phyloP scores from a whole-genome alignment of 495 filamentous ascomycete species.

The Podospora bellae-mahoneyi region DNA sequence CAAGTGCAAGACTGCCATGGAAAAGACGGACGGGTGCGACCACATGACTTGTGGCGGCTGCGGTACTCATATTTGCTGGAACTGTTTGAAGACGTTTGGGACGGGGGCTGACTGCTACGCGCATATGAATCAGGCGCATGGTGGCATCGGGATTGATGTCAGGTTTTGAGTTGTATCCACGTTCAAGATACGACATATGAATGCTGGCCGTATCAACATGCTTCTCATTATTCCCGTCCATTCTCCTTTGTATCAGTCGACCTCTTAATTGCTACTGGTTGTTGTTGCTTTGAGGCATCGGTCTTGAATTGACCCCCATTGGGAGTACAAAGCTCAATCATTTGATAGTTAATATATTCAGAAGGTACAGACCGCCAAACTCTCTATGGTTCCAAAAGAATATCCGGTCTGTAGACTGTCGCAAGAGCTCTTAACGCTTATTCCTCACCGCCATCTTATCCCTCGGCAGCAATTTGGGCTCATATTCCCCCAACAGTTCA shows the following conservation, averaged over 20 bases:
- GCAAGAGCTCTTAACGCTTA: not conserved
- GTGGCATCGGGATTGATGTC: not conserved
- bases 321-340: too few relatives aligned
- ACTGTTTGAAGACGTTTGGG: constrained; percentile 24
- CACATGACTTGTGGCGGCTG: constrained; percentile 30
- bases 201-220: too few relatives aligned
- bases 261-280: too few relatives aligned
- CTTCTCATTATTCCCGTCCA: too few relatives aligned
- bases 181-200: too few relatives aligned
- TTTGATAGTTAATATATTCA: too few relatives aligned
- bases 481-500: not conserved
- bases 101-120: constrained; percentile 12
- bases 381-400: not conserved
- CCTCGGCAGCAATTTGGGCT: not conserved
- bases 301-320: too few relatives aligned
- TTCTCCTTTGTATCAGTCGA: too few relatives aligned
- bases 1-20: constrained; percentile 23
- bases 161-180: too few relatives aligned
- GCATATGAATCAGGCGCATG: constrained; percentile 18
- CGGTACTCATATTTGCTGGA: constrained; percentile 30
- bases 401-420: not conserved
- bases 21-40: constrained; percentile 31
- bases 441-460: not conserved
- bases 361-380: not conserved
- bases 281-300: too few relatives aligned